Conservation (phyloP, 1,139 yeast species). For the Yamadazyma taylorii region DNA sequence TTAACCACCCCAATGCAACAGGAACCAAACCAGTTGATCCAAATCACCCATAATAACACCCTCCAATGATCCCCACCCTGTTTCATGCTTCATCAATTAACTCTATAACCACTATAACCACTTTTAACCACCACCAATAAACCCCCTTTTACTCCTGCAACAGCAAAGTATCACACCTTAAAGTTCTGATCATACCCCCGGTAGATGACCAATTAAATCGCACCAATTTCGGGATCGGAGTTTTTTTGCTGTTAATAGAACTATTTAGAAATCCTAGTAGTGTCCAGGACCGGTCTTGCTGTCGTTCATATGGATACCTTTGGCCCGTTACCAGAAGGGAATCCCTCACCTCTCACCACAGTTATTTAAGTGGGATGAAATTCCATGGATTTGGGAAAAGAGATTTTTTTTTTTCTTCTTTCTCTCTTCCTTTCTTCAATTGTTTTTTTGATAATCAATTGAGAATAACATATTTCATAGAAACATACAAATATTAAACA, state of each 20-base stretch:
- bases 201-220: too few relatives aligned
- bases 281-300: slow-evolving; percentile 3
- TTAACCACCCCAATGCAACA: background rate
- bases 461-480: slow-evolving; percentile 1
- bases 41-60: too few relatives aligned
- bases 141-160: too few relatives aligned
- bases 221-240: slow-evolving; percentile 2
- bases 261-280: too few relatives aligned
- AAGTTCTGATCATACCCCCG: too few relatives aligned
- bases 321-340: slow-evolving; percentile 17
- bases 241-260: slow-evolving; percentile 1
- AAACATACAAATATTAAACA: background rate
- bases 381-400: background rate
- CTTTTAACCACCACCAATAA: too few relatives aligned
- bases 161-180: too few relatives aligned
- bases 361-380: slow-evolving; percentile 8
- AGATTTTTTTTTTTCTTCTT: background rate
- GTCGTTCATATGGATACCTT: slow-evolving; percentile 17
- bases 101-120: too few relatives aligned
- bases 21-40: too few relatives aligned
- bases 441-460: background rate
- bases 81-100: too few relatives aligned
- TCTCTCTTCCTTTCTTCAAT: background rate
- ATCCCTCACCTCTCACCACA: too few relatives aligned
- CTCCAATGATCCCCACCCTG: too few relatives aligned